These are phyloP conservation scores for Prillingera fragicola DNA, from an alignment of 1,284 basidiomycete species.

Conservation along the genomic window DNA sequence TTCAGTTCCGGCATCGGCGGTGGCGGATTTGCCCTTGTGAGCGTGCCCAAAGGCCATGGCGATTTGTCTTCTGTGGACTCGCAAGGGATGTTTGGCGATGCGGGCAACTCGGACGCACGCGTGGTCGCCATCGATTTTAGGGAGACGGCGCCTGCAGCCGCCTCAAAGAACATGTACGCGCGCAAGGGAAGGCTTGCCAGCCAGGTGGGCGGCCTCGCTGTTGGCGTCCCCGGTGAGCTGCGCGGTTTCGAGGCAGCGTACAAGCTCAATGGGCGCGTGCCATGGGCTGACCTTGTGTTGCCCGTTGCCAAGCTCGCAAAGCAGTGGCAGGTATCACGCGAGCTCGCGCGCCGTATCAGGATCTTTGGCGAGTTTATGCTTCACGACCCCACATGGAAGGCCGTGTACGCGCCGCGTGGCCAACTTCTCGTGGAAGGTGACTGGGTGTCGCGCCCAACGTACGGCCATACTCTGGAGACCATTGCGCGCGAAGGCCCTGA, in stretches of 20 bases:
- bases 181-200: conserved; percentile 67
- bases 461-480: conserved; percentile 38
- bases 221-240: conserved; percentile 79
- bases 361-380: conserved; percentile 61
- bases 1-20: conserved; percentile 82
- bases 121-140: conserved; percentile 80
- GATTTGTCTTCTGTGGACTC: no score
- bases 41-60: conserved; percentile 56
- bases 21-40: conserved; percentile 85
- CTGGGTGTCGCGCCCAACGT: conserved; percentile 60
- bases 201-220: conserved; percentile 66
- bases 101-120: neutral
- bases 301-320: conserved; percentile 68
- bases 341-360: conserved; percentile 66
- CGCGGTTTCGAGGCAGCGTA: conserved; percentile 57
- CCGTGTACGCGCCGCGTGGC: conserved; percentile 75
- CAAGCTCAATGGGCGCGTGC: conserved; percentile 51
- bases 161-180: conserved; percentile 70
- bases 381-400: conserved; percentile 67
- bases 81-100: no score
- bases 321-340: conserved; percentile 65
- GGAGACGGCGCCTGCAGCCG: conserved; percentile 69
- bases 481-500: conserved; percentile 41
- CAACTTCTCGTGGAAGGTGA: conserved; percentile 67
- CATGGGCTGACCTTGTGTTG: conserved; percentile 70